Evolutionary conservation across 305 asterid species (phyloP).

Genomic region (Fraxinus dipetala): DNA sequence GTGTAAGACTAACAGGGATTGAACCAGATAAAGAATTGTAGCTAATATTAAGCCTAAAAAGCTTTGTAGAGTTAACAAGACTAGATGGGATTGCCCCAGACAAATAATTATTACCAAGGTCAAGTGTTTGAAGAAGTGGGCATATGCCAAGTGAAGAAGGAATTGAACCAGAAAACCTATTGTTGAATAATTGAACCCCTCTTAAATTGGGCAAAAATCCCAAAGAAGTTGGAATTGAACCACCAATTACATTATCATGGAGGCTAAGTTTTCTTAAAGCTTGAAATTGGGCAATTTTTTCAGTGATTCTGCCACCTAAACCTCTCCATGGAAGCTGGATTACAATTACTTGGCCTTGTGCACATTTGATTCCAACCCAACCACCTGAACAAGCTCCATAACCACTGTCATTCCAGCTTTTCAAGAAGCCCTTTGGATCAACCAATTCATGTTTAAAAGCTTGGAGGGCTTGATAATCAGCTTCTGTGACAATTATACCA

Average conservation of each 20-base stretch:
- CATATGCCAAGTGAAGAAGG: conserved; percentile 70
- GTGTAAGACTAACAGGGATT: conserved; percentile 51
- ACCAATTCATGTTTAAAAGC: conserved; percentile 66
- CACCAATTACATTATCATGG: conserved; percentile 74
- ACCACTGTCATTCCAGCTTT: conserved; percentile 85
- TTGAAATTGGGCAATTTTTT: conserved; percentile 70
- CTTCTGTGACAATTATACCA: conserved; percentile 72
- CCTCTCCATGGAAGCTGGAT: conserved; percentile 94
- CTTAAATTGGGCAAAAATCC: conserved; percentile 74
- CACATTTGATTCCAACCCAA: conserved; percentile 89
- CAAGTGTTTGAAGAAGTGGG: conserved; percentile 73
- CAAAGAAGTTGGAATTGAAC: conserved; percentile 62
- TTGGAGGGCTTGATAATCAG: conserved; percentile 73
- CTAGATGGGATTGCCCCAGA: conserved; percentile 51
- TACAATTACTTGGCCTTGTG: conserved; percentile 83
- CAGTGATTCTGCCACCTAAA: conserved; percentile 64
- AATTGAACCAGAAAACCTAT: conserved; percentile 66
- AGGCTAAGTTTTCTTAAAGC: conserved; percentile 83
- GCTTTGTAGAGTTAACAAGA: conserved; percentile 64
- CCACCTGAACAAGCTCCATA: conserved; percentile 83
- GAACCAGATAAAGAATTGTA: conserved; percentile 63
- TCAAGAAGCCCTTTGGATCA: conserved; percentile 77
- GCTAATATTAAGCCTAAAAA: conserved; percentile 67
- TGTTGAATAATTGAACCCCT: conserved; percentile 82
- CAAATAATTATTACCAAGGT: conserved; percentile 64